Evolutionary conservation across 768 basidiomycete species (phyloP), one percentile per base, ranked within the genome.

Genomic region (Cystobasidium onofrii): DNA sequence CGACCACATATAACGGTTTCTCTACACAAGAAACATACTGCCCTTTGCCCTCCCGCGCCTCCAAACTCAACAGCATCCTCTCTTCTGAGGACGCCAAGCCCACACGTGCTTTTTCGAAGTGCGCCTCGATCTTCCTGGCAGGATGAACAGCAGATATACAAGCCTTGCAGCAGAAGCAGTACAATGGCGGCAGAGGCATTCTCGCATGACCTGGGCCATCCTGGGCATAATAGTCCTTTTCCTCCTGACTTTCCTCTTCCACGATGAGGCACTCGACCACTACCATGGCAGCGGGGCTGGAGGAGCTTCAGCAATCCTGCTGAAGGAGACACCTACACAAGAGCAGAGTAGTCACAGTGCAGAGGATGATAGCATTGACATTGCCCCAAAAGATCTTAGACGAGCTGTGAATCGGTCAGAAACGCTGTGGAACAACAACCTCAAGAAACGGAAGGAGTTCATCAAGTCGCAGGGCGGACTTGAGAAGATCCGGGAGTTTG

Each of bases 401-500:
- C 4, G 27, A 50, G 66, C 66, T 7, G 66, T 69, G 18, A 34
- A 33, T 10, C 7, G 66, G 3, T 23, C 66, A n/a, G 66, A 69
- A 31, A 3, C 4, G 27, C 66, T 69, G 6, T 69, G 66, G 66
- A 27, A 25, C 9, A 69, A 44, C 18, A 44, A 69, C 66, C 18
- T 50, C 23, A 52, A 34, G n/a, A 69, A 69, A 27, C 66, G 66
- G 3, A 46, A 15, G 27, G 29, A 17, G 31, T 69, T 50, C 29
- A 69, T 69, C 66, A 25, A 69, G 66, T 44, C n/a, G n/a, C 39
- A 69, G 27, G 66, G 66, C 66, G 66, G 66, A 50, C 46, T 50
- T 10, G 41, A 18, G 23, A 50, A 29, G 15, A 69, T 69, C 27
- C 10, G 50, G 17, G 46, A 44, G 66, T 69, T 69, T 36, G 10